These are phyloP conservation scores for Neoscytalidium dimidiatum DNA, from an alignment of 2,329 filamentous ascomycete genomes.

Conservation along the genomic window DNA sequence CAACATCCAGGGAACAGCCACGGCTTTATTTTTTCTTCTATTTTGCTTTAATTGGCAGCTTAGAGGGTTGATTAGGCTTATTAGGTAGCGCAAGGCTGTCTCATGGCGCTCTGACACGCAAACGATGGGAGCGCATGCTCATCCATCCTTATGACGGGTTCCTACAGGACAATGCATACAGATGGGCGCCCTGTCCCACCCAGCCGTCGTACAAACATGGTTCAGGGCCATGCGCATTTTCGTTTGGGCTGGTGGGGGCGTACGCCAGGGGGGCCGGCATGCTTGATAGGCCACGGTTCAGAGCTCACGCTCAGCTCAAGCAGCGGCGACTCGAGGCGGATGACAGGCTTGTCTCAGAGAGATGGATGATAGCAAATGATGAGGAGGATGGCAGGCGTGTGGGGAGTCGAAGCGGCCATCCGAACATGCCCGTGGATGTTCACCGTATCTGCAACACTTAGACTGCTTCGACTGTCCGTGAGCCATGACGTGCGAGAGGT, in stretches of 20 bases:
- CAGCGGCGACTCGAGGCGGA: not conserved
- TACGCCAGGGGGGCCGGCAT: not conserved
- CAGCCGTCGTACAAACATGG: slow-evolving; percentile 1
- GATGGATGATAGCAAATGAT: not conserved
- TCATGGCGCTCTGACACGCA: slow-evolving; percentile 10
- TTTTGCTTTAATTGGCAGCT: slow-evolving; percentile 4
- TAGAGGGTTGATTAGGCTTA: not conserved
- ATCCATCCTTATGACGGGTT: slow-evolving; percentile 5
- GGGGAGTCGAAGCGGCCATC: too few species aligned
- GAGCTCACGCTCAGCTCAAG: not conserved
- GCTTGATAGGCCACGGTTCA: not conserved
- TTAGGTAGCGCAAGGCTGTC: not conserved
- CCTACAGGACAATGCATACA: slow-evolving; percentile 9
- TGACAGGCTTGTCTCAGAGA: slow-evolving; percentile 13
- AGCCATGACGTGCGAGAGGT: too few species aligned
- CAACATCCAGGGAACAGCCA: not conserved
- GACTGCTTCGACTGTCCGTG: too few species aligned
- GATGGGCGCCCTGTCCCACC: not conserved
- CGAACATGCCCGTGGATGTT: too few species aligned
- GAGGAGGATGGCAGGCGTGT: not conserved
- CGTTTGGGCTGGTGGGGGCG: slow-evolving; percentile 9
- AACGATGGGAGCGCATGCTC: slow-evolving; percentile 12
- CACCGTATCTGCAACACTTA: too few species aligned
- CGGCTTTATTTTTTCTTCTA: not conserved
- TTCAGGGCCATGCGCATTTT: slow-evolving; percentile 4